Evolutionary conservation across 257 asterid genomes (phyloP).

Genomic region (Paraleonurus japonicus): DNA sequence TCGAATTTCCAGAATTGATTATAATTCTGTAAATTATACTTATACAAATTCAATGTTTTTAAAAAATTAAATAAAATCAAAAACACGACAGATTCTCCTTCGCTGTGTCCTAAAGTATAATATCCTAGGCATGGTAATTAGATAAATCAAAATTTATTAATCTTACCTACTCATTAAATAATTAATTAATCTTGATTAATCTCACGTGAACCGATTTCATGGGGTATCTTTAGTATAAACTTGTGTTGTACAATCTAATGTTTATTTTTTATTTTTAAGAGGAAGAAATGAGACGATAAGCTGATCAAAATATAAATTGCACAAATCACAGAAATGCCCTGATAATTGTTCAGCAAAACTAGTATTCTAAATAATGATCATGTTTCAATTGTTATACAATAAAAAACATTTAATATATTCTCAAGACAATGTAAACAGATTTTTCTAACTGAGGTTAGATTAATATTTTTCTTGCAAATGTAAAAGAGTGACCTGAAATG

Average conservation of each 20-base stretch:
- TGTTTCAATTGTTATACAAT: not conserved
- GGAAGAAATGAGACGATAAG: not conserved
- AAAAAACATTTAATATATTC: not conserved
- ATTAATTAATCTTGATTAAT: too few relatives aligned
- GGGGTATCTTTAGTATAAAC: too few relatives aligned
- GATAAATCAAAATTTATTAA: not conserved
- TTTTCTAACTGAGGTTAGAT: not conserved
- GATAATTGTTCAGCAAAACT: not conserved
- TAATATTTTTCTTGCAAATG: not conserved
- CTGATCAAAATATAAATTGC: not conserved
- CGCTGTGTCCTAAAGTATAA: too few relatives aligned
- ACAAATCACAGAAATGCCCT: not conserved
- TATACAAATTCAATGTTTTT: not conserved
- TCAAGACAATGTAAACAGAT: not conserved
- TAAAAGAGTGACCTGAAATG: constrained; percentile 10
- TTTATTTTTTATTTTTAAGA: not conserved
- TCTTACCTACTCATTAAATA: too few relatives aligned
- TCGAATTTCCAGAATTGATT: not conserved
- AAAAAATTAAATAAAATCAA: too few relatives aligned
- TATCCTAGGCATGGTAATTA: too few relatives aligned
- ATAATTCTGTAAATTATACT: not conserved
- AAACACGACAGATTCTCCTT: too few relatives aligned
- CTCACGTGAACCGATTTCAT: too few relatives aligned
- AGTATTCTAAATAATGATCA: not conserved
- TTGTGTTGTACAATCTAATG: not conserved